A percentile compares a stretch with the other conserved stretches of the same genome.
Evolutionary conservation across 768 basidiomycete genomes (phyloP).

Genomic region (Gymnopilus dilepis): DNA sequence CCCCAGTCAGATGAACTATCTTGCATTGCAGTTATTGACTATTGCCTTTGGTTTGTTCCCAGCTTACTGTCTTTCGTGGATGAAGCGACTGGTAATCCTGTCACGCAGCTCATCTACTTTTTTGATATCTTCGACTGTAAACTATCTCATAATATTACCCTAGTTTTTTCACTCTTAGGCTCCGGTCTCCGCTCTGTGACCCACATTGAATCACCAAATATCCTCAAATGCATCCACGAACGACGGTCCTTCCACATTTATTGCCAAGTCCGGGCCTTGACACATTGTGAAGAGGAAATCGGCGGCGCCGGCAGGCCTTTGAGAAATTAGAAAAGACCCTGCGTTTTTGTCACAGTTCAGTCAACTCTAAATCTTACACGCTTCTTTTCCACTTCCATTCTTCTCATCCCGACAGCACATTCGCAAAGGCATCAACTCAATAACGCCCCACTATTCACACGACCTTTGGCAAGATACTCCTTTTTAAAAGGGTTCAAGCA

Average conservation of each 20-base stretch:
- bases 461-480: background rate
- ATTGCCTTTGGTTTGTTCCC: background rate
- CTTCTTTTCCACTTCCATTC: background rate
- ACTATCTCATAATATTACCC: background rate
- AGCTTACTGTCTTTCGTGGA: background rate
- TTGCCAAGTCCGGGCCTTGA: background rate
- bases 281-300: background rate
- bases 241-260: background rate
- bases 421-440: constrained; percentile 9
- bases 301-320: background rate
- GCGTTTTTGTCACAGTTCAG: constrained; percentile 6
- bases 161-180: background rate
- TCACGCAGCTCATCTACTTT: background rate
- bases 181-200: background rate
- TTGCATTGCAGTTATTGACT: background rate
- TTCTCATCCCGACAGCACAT: constrained; percentile 3
- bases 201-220: background rate
- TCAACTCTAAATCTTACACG: background rate
- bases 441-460: constrained; percentile 11
- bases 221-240: background rate
- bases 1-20: background rate
- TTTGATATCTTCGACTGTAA: constrained; percentile 11
- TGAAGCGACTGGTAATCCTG: background rate
- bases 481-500: constrained; percentile 1
- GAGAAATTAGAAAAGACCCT: constrained; percentile 9